A percentile compares a stretch with the other conserved stretches of the same genome.
phyloP scores from a whole-genome alignment of 129 eudicot species.

The Tagetes patula region DNA sequence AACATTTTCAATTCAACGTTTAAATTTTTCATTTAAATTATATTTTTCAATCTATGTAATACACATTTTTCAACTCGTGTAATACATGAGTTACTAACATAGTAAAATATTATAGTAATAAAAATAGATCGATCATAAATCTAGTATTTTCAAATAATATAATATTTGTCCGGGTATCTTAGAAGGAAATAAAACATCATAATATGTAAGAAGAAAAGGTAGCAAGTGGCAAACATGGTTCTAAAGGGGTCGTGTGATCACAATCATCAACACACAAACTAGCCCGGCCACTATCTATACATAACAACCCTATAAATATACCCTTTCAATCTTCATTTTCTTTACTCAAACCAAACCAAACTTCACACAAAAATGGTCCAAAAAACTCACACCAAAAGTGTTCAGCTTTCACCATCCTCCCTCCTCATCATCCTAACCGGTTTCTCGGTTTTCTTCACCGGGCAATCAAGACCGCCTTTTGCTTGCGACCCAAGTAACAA shows the following conservation, averaged over 20 bases:
- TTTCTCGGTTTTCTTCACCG: conserved; percentile 20
- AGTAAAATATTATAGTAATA: too few species aligned
- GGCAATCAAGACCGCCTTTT: conserved; percentile 61
- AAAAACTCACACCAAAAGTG: conserved; percentile 23
- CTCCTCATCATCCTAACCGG: conserved; percentile 24
- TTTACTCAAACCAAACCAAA: conserved; percentile 32
- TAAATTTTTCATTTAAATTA: too few species aligned
- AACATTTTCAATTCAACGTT: too few species aligned
- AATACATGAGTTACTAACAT: too few species aligned
- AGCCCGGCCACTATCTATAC: conserved; percentile 35
- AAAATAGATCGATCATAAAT: too few species aligned
- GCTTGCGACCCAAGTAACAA: conserved; percentile 74
- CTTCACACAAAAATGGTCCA: conserved; percentile 35
- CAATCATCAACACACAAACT: conserved; percentile 26
- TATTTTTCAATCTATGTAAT: too few species aligned
- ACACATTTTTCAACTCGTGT: too few species aligned
- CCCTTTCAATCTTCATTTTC: conserved; percentile 30
- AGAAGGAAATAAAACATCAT: conserved; percentile 16
- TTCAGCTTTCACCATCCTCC: conserved; percentile 34
- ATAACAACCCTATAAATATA: conserved; percentile 38
- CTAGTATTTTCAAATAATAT: not conserved
- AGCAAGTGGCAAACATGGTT: conserved; percentile 36
- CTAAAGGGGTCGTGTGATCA: conserved; percentile 32
- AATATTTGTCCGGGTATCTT: conserved; percentile 13
- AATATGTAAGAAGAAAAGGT: not conserved